Evolutionary conservation across 768 basidiomycete genomes (phyloP).

Genomic region (Pholiota conissans): DNA sequence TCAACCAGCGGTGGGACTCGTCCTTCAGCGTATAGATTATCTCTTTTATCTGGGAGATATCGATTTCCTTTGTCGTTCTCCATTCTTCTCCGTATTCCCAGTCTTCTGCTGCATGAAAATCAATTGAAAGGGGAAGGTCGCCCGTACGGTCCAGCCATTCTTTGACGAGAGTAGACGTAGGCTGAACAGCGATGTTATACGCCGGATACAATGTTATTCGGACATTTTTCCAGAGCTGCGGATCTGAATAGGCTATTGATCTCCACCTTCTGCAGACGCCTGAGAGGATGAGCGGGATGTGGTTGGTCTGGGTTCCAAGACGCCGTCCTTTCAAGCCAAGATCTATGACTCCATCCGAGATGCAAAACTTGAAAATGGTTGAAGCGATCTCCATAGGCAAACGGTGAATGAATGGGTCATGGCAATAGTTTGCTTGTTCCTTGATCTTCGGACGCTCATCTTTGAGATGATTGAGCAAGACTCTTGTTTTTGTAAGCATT

Average conservation of each 20-base stretch:
- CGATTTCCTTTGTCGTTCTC: too few relatives aligned
- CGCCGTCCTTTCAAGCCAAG: too few relatives aligned
- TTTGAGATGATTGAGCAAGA: neutral
- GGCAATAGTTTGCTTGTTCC: neutral
- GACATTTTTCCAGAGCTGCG: neutral
- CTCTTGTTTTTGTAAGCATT: too few relatives aligned
- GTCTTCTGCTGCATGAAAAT: too few relatives aligned
- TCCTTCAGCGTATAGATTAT: too few relatives aligned
- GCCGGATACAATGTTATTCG: neutral
- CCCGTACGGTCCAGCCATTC: neutral
- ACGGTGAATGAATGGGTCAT: neutral
- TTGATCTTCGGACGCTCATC: neutral
- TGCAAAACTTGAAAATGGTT: neutral
- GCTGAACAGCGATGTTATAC: neutral
- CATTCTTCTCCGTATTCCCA: too few relatives aligned
- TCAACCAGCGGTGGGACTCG: too few relatives aligned
- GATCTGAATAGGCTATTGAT: neutral
- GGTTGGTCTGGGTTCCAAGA: too few relatives aligned
- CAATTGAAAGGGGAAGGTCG: neutral
- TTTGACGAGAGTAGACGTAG: neutral
- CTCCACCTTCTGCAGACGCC: neutral
- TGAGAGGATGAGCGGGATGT: neutral
- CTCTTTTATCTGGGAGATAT: too few relatives aligned
- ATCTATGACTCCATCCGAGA: neutral
- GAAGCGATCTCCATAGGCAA: neutral